Conservation (phyloP, 2,329 filamentous ascomycete species). For the Phialophora verrucosa region DNA sequence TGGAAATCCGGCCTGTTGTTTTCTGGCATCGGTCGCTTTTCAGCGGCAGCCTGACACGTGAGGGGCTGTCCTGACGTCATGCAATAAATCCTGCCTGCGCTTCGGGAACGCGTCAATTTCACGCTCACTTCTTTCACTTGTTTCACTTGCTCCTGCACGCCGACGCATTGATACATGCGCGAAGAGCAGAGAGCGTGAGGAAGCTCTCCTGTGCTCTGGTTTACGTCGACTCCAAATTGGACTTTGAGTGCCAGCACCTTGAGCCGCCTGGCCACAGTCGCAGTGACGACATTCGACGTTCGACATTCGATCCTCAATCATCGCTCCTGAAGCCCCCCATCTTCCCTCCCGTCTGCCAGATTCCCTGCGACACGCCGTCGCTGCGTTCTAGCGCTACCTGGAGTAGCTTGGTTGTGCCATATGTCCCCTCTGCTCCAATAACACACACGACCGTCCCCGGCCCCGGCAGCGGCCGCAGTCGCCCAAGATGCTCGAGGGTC, state of each 20-base stretch:
- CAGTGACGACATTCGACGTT: background rate
- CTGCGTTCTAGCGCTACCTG: background rate
- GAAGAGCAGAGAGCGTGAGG: background rate
- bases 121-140: too few species aligned
- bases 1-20: background rate
- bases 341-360: background rate
- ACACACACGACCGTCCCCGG: conserved; percentile 52
- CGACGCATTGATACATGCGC: background rate
- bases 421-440: conserved; percentile 23
- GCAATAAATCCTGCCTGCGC: too few species aligned
- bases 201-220: too few species aligned
- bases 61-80: too few species aligned
- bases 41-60: too few species aligned
- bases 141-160: background rate
- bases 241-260: background rate
- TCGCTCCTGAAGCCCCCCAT: background rate
- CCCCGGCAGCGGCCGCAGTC: conserved; percentile 73
- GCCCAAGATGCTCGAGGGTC: conserved; percentile 87
- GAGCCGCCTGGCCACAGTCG: conserved; percentile 22
- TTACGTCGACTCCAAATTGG: background rate
- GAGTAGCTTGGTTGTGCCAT: background rate
- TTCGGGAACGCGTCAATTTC: too few species aligned
- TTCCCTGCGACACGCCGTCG: background rate
- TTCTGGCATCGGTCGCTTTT: background rate
- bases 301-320: background rate